Percentiles rank a stretch among this genome's conserved stretches.
These are phyloP conservation scores for Botrytis porri DNA, from an alignment of 2,329 filamentous ascomycete species.

Conservation along the genomic window DNA sequence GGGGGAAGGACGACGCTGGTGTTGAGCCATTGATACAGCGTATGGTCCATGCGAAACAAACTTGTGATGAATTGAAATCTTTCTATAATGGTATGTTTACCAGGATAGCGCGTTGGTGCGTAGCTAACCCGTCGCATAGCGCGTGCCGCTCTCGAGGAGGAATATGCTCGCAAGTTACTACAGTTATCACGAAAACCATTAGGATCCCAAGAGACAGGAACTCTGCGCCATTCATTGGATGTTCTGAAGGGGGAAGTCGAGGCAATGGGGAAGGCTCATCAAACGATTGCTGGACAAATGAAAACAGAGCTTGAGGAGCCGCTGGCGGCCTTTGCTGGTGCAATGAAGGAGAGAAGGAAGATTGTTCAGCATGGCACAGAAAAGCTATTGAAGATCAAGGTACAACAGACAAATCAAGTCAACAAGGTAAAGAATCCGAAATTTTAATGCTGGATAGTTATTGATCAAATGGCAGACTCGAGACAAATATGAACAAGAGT, in stretches of 20 bases:
- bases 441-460: slow-evolving; percentile 20
- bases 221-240: slow-evolving; percentile 80
- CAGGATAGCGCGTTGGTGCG: background rate
- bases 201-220: slow-evolving; percentile 82
- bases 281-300: slow-evolving; percentile 88
- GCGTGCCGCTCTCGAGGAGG: slow-evolving; percentile 91
- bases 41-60: slow-evolving; percentile 91
- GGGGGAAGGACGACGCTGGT: slow-evolving; percentile 98
- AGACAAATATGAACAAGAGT: slow-evolving; percentile 96
- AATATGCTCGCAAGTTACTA: slow-evolving; percentile 87
- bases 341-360: slow-evolving; percentile 94
- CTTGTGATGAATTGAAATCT: slow-evolving; percentile 85
- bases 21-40: slow-evolving; percentile 87
- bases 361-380: slow-evolving; percentile 94
- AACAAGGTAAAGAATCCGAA: slow-evolving; percentile 68
- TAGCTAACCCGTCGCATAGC: slow-evolving; percentile 47
- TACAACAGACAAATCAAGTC: slow-evolving; percentile 83
- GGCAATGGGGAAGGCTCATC: slow-evolving; percentile 89
- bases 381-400: slow-evolving; percentile 88
- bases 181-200: slow-evolving; percentile 83
- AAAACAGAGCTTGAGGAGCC: slow-evolving; percentile 95
- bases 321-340: slow-evolving; percentile 83
- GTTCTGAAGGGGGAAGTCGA: slow-evolving; percentile 86
- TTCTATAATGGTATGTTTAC: slow-evolving; percentile 76
- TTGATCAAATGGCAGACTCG: slow-evolving; percentile 57